Evolutionary conservation across 164 flowering plant genomes (phyloP).

Genomic region (grape (Vitis vinifera)): ASM3070453v1 NC_081808.1:14216501-14217000

Average conservation of each 20-base stretch:
- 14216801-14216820: constrained; percentile 75
- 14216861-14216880: neutral
- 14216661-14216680: constrained; percentile 82
- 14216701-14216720: constrained; percentile 79
- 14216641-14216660: constrained; percentile 81
- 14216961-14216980: too few species aligned
- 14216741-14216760: constrained; percentile 85
- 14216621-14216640: constrained; percentile 62
- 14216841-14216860: constrained; percentile 89
- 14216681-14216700: constrained; percentile 82
- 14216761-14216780: constrained; percentile 83
- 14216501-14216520: constrained; percentile 73
- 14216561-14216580: constrained; percentile 71
- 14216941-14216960: too few species aligned
- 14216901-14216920: neutral
- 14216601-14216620: constrained; percentile 65
- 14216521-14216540: constrained; percentile 77
- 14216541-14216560: constrained; percentile 87
- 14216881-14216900: neutral
- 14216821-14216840: constrained; percentile 82
- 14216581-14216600: constrained; percentile 65
- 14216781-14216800: constrained; percentile 85
- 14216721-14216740: constrained; percentile 89
- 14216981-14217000: too few species aligned
- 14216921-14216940: neutral